Conservation (phyloP, 345 rosid genomes). For the Orychophragmus violaceus region DNA sequence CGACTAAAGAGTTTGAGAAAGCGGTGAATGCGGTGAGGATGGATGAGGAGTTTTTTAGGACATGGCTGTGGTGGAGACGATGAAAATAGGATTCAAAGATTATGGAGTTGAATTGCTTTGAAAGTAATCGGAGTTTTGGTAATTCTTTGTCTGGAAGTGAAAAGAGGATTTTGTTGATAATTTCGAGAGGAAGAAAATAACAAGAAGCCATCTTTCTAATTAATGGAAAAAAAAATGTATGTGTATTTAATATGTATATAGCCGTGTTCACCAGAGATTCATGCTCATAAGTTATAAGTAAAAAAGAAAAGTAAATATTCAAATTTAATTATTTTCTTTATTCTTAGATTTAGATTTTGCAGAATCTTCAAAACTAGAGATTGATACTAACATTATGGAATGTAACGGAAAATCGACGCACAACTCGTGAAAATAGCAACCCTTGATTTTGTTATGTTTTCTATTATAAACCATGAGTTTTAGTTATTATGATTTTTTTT, state of each 20-base stretch:
- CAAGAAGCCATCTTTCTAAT: slow-evolving; percentile 6
- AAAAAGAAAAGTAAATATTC: background rate
- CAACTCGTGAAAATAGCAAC: no score
- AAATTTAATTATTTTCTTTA: no score
- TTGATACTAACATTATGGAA: no score
- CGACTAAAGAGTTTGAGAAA: background rate
- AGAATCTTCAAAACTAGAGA: background rate
- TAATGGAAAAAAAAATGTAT: background rate
- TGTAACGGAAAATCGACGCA: no score
- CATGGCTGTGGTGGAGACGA: background rate
- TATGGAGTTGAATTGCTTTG: slow-evolving; percentile 16
- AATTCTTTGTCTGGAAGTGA: slow-evolving; percentile 10
- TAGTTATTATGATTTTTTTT: no score
- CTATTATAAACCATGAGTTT: no score
- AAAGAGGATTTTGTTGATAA: slow-evolving; percentile 8
- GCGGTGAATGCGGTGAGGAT: background rate
- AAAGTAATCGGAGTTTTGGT: slow-evolving; percentile 7
- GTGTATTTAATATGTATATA: background rate
- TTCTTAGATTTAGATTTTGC: background rate
- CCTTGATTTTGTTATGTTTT: no score
- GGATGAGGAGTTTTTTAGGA: background rate
- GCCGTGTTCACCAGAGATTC: background rate
- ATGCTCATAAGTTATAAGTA: background rate
- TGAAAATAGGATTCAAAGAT: slow-evolving; percentile 5
- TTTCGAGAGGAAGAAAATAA: slow-evolving; percentile 11